Base-by-base conservation (phyloP, 2,329 filamentous ascomycete species). In the Phaeosphaeria sp. region DNA sequence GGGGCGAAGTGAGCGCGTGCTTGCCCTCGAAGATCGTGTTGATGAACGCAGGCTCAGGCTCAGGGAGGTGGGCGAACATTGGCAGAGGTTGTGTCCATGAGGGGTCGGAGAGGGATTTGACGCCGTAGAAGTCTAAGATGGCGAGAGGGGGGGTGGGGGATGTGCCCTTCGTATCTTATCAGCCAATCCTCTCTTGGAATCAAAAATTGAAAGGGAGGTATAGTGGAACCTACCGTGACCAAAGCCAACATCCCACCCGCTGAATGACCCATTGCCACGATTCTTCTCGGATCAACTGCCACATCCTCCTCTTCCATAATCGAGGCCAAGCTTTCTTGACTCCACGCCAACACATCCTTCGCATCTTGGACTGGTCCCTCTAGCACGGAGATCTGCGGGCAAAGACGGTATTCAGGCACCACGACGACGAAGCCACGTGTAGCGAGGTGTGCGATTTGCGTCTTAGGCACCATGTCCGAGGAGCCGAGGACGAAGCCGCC, bases 401-500 rank as follows among this genome's bases (percentile, higher is more conserved):
- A 53, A 7, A 57, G 49, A 8, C 50, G 44, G 20, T 57, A 57
- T 22, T 57, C 50, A 4, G 55, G 55, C 2, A 46, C 39, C 15
- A 57, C 49, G 18, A 57, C 55, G 18, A 53, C 55, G n/a, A 57
- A 57, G 43, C 55, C 55, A 9, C 36, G 24, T n/a, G 25, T 33
- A 15, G 39, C 50, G 13, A 57, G 36, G 27, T 45, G 22, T 6
- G 18, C 18, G 39, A 57, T 53, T 27, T 57, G 43, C 6, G 24
- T 21, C 22, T 44, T 44, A 2, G 55, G 55, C 2, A 49, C 30
- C 44, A 57, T 44, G 13, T 13, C 44, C 17, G 40, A 17, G 18
- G 55, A 44, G n/a, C 55, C 55, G 15, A 57, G 24, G n/a, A 57
- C 50, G 44, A 57, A 57, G 24, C 55, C 55, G 13, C 55, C 55